Base-by-base conservation (phyloP, 2,329 filamentous ascomycete genomes). In the Calonectria pteridis region DNA sequence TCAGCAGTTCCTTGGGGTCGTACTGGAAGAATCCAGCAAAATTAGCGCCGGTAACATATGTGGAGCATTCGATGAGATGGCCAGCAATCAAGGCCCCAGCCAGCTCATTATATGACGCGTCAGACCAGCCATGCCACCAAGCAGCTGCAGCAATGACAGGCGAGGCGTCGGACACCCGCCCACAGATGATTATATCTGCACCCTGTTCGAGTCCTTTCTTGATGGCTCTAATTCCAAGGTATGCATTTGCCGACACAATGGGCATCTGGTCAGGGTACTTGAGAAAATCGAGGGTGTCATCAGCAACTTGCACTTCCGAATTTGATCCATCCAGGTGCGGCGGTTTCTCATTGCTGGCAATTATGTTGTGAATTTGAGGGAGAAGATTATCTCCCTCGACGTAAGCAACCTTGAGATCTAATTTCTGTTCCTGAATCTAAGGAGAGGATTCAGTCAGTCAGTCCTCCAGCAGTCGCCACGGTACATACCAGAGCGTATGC, bases 121-220 rank as follows among this genome's bases (percentile, higher is more conserved):
- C 35, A 18, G 37, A 16, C 66, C 66, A 92, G 1, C 84, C 82
- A 68, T 91, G 86, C 87, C 89, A 92, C 82, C 85, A 91, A 78
- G 86, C 87, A 0, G 89, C 89, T 0, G 89, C 88, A 0, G 87
- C 90, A 71, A 91, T 90, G 0, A 90, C 88, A 0, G 88, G 88
- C 2, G 85, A 86, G 0, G 88, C 88, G 75, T 89, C 88, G 0
- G 87, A 84, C 0, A 87, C 87, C 6, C 88, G 83, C 0, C 88
- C 88, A 67, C 87, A 89, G 5, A 89, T 84, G 55, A 89, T 82
- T 23, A 89, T 87, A 28, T 67, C 64, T 5, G n/a, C 46, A 6
- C 64, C 64, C 4, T 40, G 14, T 10, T 55, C 50, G 0, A 67
- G 49, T 1, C 28, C 64, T 23, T 43, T 58, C n/a, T 58, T 58